Percentiles rank a stretch among this genome's conserved stretches.
Evolutionary conservation across 768 basidiomycete species (phyloP).

Genomic region (Calvatia gigantea): DNA sequence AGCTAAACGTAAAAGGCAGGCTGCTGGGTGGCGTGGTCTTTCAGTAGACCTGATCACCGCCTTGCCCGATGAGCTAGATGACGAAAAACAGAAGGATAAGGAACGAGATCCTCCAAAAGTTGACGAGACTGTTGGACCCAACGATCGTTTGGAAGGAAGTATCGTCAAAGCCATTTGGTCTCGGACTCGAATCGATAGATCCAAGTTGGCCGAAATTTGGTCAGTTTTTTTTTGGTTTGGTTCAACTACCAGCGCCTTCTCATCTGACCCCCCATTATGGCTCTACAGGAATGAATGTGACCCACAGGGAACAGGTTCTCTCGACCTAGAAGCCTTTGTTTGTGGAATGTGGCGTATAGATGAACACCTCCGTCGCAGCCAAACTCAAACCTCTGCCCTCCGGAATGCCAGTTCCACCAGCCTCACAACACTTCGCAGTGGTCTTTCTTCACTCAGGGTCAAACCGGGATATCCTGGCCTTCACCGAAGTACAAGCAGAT

Average conservation of each 20-base stretch:
- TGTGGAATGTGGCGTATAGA: slow-evolving; percentile 87
- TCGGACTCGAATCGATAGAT: slow-evolving; percentile 50
- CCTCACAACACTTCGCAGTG: slow-evolving; percentile 6
- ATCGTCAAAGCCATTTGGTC: slow-evolving; percentile 63
- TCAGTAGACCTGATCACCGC: slow-evolving; percentile 37
- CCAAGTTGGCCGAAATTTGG: slow-evolving; percentile 64
- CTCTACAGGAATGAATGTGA: slow-evolving; percentile 70
- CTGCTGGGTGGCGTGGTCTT: slow-evolving; percentile 65
- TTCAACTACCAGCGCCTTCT: neutral
- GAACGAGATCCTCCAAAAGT: too few species aligned
- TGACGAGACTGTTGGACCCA: slow-evolving; percentile 32
- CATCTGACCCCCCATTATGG: slow-evolving; percentile 1
- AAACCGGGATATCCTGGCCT: neutral
- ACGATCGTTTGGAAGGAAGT: slow-evolving; percentile 52
- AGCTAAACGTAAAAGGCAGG: slow-evolving; percentile 46
- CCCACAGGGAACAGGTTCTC: slow-evolving; percentile 44
- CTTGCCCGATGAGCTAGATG: slow-evolving; percentile 17
- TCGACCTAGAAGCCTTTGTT: slow-evolving; percentile 65
- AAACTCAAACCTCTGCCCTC: slow-evolving; percentile 25
- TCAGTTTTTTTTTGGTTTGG: slow-evolving; percentile 32
- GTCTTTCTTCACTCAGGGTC: slow-evolving; percentile 1
- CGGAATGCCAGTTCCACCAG: slow-evolving; percentile 9
- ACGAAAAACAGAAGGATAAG: slow-evolving; percentile 2
- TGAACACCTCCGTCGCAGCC: slow-evolving; percentile 69
- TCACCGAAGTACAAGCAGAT: neutral